Evolutionary conservation across 179 eudicot genomes (phyloP).

Genomic region (Actinidia arguta): DNA sequence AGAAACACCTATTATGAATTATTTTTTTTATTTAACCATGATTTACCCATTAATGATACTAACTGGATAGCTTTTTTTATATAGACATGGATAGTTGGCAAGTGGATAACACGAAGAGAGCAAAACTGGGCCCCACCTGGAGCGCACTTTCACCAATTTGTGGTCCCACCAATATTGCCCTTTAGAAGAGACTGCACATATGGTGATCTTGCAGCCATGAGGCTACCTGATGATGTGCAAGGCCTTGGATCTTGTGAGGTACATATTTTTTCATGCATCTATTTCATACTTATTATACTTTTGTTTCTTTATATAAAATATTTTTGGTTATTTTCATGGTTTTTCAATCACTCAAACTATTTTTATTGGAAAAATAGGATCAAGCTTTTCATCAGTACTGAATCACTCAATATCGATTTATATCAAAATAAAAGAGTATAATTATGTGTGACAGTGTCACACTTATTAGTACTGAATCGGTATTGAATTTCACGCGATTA

Average conservation of each 20-base stretch:
- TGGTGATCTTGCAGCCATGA: constrained; percentile 97
- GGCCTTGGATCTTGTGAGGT: constrained; percentile 92
- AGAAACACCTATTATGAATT: too few relatives aligned
- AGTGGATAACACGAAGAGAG: constrained; percentile 92
- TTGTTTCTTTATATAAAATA: neutral
- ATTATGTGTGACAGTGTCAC: too few relatives aligned
- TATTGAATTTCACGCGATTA: too few relatives aligned
- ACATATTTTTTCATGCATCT: neutral
- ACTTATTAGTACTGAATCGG: too few relatives aligned
- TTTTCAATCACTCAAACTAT: too few relatives aligned
- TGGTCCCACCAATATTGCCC: constrained; percentile 80
- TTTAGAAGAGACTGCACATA: constrained; percentile 89
- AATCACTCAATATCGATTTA: too few relatives aligned
- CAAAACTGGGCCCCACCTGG: constrained; percentile 92
- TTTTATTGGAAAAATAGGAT: too few relatives aligned
- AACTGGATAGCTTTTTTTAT: too few relatives aligned
- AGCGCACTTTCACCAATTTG: constrained; percentile 93
- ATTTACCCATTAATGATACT: neutral
- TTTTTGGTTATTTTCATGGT: too few relatives aligned
- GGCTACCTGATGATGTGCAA: constrained; percentile 79
- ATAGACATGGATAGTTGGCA: constrained; percentile 94
- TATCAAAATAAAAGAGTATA: too few relatives aligned
- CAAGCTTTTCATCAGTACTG: too few relatives aligned
- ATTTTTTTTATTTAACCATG: neutral
- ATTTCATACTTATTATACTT: neutral